Conservation (phyloP, 768 basidiomycete species). For the Pulveroboletus frians region DNA sequence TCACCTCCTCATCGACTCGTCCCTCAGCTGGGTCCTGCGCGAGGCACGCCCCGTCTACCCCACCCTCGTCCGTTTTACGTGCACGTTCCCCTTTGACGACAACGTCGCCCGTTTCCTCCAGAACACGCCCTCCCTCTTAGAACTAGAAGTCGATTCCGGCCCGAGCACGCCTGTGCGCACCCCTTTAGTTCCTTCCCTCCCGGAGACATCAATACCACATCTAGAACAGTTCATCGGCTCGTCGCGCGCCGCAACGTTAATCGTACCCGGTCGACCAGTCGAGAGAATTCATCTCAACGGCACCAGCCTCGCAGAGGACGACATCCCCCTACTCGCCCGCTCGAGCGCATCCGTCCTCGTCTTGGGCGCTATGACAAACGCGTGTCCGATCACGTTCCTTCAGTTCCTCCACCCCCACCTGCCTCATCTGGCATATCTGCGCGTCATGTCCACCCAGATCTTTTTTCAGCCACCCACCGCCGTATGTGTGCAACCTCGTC, state of each 20-base stretch:
- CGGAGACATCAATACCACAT: conserved; percentile 34
- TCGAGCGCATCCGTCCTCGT: conserved; percentile 49
- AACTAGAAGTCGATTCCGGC: conserved; percentile 49
- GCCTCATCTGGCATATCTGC: conserved; percentile 59
- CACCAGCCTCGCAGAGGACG: conserved; percentile 54
- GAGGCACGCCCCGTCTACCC: conserved; percentile 34
- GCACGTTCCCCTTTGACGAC: conserved; percentile 56
- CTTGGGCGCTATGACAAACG: conserved; percentile 55
- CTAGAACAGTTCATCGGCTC: conserved; percentile 62
- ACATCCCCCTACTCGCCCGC: conserved; percentile 46
- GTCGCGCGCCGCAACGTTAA: conserved; percentile 44
- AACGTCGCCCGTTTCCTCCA: conserved; percentile 56
- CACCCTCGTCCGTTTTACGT: conserved; percentile 51
- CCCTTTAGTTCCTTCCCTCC: conserved; percentile 22
- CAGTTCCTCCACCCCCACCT: conserved; percentile 51
- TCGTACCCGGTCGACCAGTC: conserved; percentile 66
- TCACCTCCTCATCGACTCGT: conserved; percentile 44
- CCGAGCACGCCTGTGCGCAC: conserved; percentile 26
- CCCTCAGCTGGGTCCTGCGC: conserved; percentile 51
- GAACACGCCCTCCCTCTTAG: conserved; percentile 47
- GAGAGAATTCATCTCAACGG: conserved; percentile 56
- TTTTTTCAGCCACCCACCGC: conserved; percentile 46
- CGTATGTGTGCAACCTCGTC: conserved; percentile 28
- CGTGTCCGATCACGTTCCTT: conserved; percentile 54
- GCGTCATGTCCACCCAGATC: conserved; percentile 54